A percentile compares a stretch with the other conserved stretches of the same genome.
phyloP scores from a whole-genome alignment of 2,329 filamentous ascomycete genomes.

The Calonectria ilicicola region DNA sequence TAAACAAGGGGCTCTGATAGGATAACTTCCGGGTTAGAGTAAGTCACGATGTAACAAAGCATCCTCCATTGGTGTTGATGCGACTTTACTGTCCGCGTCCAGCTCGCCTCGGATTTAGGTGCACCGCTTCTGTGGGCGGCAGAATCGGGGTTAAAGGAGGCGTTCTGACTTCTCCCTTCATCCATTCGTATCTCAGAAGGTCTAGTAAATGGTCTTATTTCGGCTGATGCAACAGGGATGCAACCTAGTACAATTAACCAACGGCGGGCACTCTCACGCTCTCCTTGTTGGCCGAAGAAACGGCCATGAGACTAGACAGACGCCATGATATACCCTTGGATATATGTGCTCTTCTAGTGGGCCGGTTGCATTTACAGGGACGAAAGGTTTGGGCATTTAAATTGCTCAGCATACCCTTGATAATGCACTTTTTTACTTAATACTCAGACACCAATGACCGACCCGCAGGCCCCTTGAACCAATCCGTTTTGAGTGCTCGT shows the following conservation, averaged over 20 bases:
- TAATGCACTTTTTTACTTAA: not conserved
- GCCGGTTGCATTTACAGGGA: not conserved
- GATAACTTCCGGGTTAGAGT: not conserved
- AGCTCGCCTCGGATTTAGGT: not conserved
- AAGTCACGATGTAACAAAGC: not conserved
- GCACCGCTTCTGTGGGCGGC: not conserved
- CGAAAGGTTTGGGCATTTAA: slow-evolving; percentile 4
- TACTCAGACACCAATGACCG: not conserved
- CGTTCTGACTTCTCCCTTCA: not conserved
- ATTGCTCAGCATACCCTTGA: not conserved
- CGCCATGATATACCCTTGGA: not conserved
- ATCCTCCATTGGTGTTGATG: not conserved
- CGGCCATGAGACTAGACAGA: not conserved
- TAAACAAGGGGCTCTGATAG: slow-evolving; percentile 2
- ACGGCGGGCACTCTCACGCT: no score
- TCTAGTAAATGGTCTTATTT: not conserved
- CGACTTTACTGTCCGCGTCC: not conserved
- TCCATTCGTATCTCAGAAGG: not conserved
- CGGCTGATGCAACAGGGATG: not conserved
- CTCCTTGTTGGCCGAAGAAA: slow-evolving; percentile 6
- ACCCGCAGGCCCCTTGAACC: not conserved
- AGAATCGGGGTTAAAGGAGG: not conserved
- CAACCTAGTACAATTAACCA: not conserved
- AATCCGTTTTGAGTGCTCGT: not conserved
- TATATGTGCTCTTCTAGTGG: not conserved